Conservation (phyloP, 345 rosid species). For the Linum usitatissimum region DNA sequence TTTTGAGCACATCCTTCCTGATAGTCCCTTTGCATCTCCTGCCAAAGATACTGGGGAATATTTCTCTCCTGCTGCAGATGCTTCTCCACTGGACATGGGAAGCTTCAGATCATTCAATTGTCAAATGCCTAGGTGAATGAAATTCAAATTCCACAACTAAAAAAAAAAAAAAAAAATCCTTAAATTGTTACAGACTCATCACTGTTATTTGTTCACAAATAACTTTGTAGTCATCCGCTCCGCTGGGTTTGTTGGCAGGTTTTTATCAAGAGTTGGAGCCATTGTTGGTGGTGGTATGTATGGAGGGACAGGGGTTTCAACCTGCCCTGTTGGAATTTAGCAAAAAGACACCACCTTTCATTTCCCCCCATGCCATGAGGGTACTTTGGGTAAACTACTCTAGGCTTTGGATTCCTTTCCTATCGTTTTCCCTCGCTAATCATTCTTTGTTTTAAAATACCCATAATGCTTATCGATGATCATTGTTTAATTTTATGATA, state of each 20-base stretch:
- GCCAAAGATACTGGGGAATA: conserved; percentile 23
- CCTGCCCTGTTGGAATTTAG: conserved; percentile 87
- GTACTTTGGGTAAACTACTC: conserved; percentile 18
- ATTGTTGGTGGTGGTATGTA: conserved; percentile 35
- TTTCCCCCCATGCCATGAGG: conserved; percentile 8
- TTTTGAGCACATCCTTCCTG: conserved; percentile 62
- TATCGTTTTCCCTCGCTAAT: too few species aligned
- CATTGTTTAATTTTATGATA: not conserved
- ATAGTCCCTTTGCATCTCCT: conserved; percentile 63
- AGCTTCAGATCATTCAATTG: conserved; percentile 61
- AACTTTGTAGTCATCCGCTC: not conserved
- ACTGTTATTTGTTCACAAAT: not conserved
- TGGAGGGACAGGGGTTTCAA: conserved; percentile 63
- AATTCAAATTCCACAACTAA: not conserved
- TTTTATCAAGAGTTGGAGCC: conserved; percentile 50
- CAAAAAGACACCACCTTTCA: not conserved
- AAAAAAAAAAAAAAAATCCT: not conserved
- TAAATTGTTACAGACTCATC: too few species aligned
- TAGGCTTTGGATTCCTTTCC: conserved; percentile 18
- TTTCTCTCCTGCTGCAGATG: conserved; percentile 19
- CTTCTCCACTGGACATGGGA: conserved; percentile 39
- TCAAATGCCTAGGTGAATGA: conserved; percentile 59
- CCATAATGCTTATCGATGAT: not conserved
- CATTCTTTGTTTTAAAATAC: not conserved
- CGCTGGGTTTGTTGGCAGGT: conserved; percentile 22